Conservation (phyloP, 345 rosid species). For the Hevea brasiliensis region DNA sequence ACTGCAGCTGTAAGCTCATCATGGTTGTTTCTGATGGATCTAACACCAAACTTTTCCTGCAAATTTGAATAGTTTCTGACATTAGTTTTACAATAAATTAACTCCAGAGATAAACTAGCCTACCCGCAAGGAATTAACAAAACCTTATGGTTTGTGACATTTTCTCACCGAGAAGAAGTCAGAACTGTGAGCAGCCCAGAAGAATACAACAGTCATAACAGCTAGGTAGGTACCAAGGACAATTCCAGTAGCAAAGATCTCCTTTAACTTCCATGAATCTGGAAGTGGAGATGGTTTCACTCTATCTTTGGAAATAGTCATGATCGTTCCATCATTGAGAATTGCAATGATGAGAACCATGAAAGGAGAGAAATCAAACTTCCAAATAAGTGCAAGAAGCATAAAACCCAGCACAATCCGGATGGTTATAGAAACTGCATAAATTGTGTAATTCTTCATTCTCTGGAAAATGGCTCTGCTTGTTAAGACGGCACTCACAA, state of each 20-base stretch:
- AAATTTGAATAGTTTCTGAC: background rate
- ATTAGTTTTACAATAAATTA: background rate
- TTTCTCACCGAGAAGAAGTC: slow-evolving; percentile 75
- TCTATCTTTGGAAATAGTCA: slow-evolving; percentile 80
- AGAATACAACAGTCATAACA: slow-evolving; percentile 83
- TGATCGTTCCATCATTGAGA: slow-evolving; percentile 83
- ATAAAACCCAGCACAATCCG: slow-evolving; percentile 83
- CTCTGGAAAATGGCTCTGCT: slow-evolving; percentile 95
- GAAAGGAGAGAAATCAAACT: slow-evolving; percentile 96
- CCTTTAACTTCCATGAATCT: slow-evolving; percentile 86
- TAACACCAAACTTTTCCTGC: slow-evolving; percentile 76
- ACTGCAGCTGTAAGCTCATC: slow-evolving; percentile 75
- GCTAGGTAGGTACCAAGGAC: slow-evolving; percentile 84
- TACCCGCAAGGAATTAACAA: too few species aligned
- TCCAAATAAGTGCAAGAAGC: slow-evolving; percentile 90
- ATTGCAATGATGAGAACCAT: slow-evolving; percentile 90
- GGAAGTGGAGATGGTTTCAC: slow-evolving; percentile 87
- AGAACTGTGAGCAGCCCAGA: slow-evolving; percentile 61
- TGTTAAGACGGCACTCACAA: slow-evolving; percentile 88
- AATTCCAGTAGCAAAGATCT: slow-evolving; percentile 82
- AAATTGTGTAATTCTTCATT: slow-evolving; percentile 97
- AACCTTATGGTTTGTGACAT: background rate
- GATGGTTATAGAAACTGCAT: slow-evolving; percentile 91
- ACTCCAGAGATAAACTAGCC: too few species aligned
- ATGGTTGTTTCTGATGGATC: slow-evolving; percentile 46